Evolutionary conservation across 306 rosid genomes (phyloP), one percentile per base, ranked within the genome.

Genomic region (Rosa lucieae): DNA sequence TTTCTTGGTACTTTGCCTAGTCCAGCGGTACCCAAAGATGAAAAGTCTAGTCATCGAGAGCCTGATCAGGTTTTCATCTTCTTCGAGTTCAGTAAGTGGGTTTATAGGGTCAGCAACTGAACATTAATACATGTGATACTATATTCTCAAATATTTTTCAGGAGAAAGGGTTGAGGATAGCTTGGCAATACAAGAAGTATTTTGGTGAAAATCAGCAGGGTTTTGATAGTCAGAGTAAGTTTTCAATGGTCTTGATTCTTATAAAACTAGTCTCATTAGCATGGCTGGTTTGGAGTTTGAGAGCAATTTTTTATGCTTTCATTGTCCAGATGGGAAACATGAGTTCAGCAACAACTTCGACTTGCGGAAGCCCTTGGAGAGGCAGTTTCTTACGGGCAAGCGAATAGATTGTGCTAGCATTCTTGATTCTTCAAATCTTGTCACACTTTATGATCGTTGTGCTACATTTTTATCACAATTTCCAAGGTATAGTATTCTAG

Each of bases 171-270:
- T 80, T 94, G 77, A 90, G 97, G 86, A 92, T 92, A 82, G 97
- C 97, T 82, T 92, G 98, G 97, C 98, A 92, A 82, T 94, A 91
- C 82, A 91, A 92, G 74, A 94, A 92, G 88, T 92, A 94, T 78
- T 90, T 92, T 67, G 92, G 88, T 70, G 97, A 94, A 63, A 84
- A 89, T 78, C 92, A 88, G 74, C 88, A 75, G 82, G 84, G 78
- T 73, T 26, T 72, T 47, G 84, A 83, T 75, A 61, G 80, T 76
- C 83, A 77, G 52, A 84, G 82, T 76, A 84, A 81, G 81, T 47
- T 78, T 84, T 61, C 3, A n/a, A 55, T 68, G 32, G 1, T 81
- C 18, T 56, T 67, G 2, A 69, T 17, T 81, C 15, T 29, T 46
- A n/a, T 5, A 11, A 40, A 42, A 40, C 32, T 35, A 67, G 66